A percentile compares a stretch with the other conserved stretches of the same genome.
Conservation (phyloP, 2,329 filamentous ascomycete genomes). For the Coleophoma eucalyptorum region DNA sequence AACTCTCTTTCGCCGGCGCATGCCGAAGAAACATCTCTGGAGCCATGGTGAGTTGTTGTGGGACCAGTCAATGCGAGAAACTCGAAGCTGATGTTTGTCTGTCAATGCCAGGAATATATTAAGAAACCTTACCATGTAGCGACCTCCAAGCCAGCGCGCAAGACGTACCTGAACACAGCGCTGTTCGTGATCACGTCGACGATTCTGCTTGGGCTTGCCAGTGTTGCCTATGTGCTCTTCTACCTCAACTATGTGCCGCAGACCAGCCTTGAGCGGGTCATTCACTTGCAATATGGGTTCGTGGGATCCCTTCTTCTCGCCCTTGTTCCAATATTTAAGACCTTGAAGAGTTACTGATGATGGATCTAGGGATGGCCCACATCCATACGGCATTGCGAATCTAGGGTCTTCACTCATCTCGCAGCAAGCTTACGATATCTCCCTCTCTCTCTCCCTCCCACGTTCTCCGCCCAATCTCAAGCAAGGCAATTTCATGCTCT, state of each 20-base stretch:
- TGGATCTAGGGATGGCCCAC: conserved; percentile 30
- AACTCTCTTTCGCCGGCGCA: too few species aligned
- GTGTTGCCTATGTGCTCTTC: conserved; percentile 61
- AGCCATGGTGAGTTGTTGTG: too few species aligned
- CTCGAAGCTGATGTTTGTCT: too few species aligned
- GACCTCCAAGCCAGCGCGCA: conserved; percentile 57
- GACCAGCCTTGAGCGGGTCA: conserved; percentile 54
- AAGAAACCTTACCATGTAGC: conserved; percentile 49
- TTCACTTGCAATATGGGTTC: conserved; percentile 65
- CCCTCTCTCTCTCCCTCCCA: conserved; percentile 71
- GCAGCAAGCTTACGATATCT: conserved; percentile 81
- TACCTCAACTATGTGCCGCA: conserved; percentile 67
- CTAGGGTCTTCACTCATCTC: conserved; percentile 51
- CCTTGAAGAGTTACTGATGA: not conserved
- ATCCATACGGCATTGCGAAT: conserved; percentile 25
- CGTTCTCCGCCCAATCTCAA: conserved; percentile 71
- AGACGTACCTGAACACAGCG: conserved; percentile 56
- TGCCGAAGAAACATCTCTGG: too few species aligned
- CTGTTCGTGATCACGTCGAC: conserved; percentile 39
- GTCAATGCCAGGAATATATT: conserved; percentile 40
- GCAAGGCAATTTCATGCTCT: conserved; percentile 93
- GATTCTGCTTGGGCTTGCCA: conserved; percentile 52
- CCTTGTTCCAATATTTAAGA: not conserved
- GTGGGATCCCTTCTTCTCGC: conserved; percentile 11
- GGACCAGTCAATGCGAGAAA: too few species aligned